Conservation (phyloP, 306 rosid species). For the Senna tora region DNA sequence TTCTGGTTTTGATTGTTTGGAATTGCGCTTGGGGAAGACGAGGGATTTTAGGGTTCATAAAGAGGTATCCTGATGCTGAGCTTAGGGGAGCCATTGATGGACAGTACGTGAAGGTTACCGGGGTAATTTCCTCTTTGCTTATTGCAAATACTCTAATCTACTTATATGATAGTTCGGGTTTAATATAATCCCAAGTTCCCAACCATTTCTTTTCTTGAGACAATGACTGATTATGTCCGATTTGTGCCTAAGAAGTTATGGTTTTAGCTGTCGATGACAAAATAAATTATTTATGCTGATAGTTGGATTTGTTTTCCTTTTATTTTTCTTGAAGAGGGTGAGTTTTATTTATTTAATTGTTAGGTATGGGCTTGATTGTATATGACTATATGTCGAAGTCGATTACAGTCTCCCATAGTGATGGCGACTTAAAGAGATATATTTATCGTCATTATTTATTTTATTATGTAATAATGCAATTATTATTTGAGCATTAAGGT, state of each 20-base stretch:
- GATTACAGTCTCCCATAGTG: slow-evolving; percentile 32
- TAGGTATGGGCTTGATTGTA: slow-evolving; percentile 44
- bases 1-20: slow-evolving; percentile 57
- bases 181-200: background rate
- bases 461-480: too few species aligned
- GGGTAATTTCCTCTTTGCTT: slow-evolving; percentile 61
- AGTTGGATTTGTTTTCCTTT: too few species aligned
- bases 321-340: too few species aligned
- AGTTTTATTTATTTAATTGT: slow-evolving; percentile 1
- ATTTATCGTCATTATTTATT: too few species aligned
- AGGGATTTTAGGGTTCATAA: slow-evolving; percentile 78
- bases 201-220: background rate
- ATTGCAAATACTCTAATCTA: background rate
- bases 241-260: background rate
- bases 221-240: slow-evolving; percentile 23
- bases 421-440: slow-evolving; percentile 29
- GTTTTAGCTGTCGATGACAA: slow-evolving; percentile 2
- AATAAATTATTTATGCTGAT: background rate
- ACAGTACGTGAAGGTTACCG: slow-evolving; percentile 96
- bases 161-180: slow-evolving; percentile 8
- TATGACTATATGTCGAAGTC: slow-evolving; percentile 26
- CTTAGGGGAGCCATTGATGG: slow-evolving; percentile 95
- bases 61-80: slow-evolving; percentile 85
- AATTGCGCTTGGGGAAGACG: slow-evolving; percentile 68
- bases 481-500: too few species aligned